Base-by-base conservation (phyloP, 1,139 yeast genomes). In the Pichia sp. region DNA sequence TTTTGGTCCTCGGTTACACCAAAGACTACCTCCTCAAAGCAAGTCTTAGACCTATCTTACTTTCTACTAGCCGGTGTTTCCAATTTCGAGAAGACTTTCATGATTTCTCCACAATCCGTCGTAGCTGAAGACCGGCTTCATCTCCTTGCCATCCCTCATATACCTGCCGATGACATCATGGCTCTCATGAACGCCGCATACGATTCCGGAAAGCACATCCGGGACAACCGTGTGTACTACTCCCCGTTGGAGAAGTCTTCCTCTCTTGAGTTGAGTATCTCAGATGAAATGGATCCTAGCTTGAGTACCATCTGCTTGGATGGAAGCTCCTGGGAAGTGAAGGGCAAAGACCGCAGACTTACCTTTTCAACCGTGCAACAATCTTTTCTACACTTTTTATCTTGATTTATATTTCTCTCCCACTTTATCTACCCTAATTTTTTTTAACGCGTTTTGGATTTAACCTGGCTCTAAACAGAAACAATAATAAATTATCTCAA, bases 101-200 rank as follows among this genome's bases (percentile, higher is more conserved):
- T 71, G 45, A 87, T 92, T 16, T 89, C 95, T 52, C 97, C 97
- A 0, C 56, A 68, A 1, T 87, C 95, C 0, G 65, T 76, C 45
- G 75, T 86, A 2, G 70, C 77, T 1, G 72, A 78, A n/a, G 67
- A 75, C 15, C 71, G 74, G 44, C 70, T 89, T 8, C 82, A 82
- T 64, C 59, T 85, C 47, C 71, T 90, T 1, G 76, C 80, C 3
- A 80, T 88, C 59, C 76, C 74, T 0, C 70, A 80, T 29, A 67
- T 77, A 8, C 64, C 56, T 3, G 45, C 72, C 2, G 63, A 62
- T 0, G 68, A 70, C 19, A 75, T 88, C 19, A 71, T 84, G 75
- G 75, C 76, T 10, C 72, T 87, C 16, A 81, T 90, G 81, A 70
- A 69, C 57, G 70, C 77, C 58, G 89, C 80, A 1, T 88, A 88